Base-by-base conservation (phyloP, 2,329 filamentous ascomycete species). In the Drechslerella coelobrocha region DNA sequence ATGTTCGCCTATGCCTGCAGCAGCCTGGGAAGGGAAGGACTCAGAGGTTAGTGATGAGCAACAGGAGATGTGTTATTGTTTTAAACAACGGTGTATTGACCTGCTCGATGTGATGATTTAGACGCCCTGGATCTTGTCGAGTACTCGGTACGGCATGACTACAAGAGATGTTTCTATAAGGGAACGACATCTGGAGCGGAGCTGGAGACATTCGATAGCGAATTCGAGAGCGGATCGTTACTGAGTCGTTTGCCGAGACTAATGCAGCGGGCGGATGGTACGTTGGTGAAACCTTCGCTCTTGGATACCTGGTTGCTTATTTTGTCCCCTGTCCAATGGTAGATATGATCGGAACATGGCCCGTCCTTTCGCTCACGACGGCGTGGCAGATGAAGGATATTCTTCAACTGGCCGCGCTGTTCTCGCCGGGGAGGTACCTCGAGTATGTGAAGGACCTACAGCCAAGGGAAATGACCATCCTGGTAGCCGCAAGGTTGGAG, bases 261-360 rank as follows among this genome's bases (percentile, higher is more conserved):
- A 41, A 59, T 71, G 17, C 66, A 60, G 14, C 53, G 66, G 54
- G 66, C 59, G n/a, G 66, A 71, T 63, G 66, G 66, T 71, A 63
- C 3, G 66, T 63, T 17, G 24, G 14, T 43, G 50, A 37, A 51
- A 9, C 8, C 14, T 53, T 10, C 24, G 34, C 52, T 24, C n/a
- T 17, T 34, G 37, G 14, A 55, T 66, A 29, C 48, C 12, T 10
- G 19, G 5, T 3, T 21, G 17, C 9, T 6, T 5, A 19, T 23
- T 17, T 27, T 53, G 21, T 7, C n/a, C 8, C 9, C 21, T 23
- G 23, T 27, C 34, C n/a, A 10, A 17, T 23, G n/a, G 21, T 54
- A 71, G 66, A 71, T 34, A 71, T 71, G 66, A 71, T 71, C n/a
- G 53, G 53, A n/a, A 60, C 37, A 9, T 71, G 66, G 66, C 66